Conservation (phyloP, 306 rosid species). For the Pyrus bretschneideri region DNA sequence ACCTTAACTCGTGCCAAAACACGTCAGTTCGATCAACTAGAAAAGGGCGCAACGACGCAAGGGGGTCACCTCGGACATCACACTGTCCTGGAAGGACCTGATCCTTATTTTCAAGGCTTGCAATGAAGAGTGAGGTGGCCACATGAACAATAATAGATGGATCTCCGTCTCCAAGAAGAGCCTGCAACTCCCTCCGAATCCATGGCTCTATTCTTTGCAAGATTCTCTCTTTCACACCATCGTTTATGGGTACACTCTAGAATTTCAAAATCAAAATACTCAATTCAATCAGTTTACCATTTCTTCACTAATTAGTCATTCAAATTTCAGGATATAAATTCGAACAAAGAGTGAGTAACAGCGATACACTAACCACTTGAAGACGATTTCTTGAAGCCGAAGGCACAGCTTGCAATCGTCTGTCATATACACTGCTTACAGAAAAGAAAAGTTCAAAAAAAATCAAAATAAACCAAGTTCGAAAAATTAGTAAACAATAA, state of each 20-base stretch:
- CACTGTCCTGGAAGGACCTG: constrained; percentile 11
- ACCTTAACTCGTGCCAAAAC: constrained; percentile 73
- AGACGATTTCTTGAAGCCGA: constrained; percentile 15
- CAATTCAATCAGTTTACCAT: background rate
- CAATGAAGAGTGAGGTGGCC: constrained; percentile 33
- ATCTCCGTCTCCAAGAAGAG: constrained; percentile 40
- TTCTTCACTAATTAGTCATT: background rate
- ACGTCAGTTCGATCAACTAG: constrained; percentile 32
- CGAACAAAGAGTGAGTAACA: background rate
- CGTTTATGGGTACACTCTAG: constrained; percentile 19
- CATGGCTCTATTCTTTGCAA: constrained; percentile 47
- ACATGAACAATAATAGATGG: constrained; percentile 54
- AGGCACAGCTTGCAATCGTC: constrained; percentile 30
- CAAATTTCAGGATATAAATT: background rate
- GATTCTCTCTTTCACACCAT: constrained; percentile 22
- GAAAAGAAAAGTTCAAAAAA: background rate
- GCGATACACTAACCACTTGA: constrained; percentile 22
- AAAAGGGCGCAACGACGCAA: constrained; percentile 35
- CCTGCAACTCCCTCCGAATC: constrained; percentile 58
- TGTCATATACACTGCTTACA: constrained; percentile 27
- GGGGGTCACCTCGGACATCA: constrained; percentile 24
- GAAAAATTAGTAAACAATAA: background rate
- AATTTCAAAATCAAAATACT: background rate
- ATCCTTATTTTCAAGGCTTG: constrained; percentile 31
- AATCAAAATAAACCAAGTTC: background rate